phyloP scores from a whole-genome alignment of 768 basidiomycete genomes.

The Boletus edulis region DNA sequence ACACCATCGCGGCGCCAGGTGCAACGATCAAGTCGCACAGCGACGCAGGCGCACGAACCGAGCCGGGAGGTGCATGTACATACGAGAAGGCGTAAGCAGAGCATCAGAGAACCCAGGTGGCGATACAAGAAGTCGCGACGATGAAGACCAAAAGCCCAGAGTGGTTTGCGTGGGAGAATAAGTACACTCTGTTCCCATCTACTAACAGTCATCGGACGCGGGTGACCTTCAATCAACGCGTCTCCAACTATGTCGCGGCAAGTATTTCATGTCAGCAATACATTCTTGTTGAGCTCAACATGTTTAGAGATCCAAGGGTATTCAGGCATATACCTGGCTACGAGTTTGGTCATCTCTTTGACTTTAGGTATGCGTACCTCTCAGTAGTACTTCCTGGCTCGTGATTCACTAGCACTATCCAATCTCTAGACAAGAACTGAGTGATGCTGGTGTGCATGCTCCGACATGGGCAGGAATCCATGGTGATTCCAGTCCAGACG shows the following conservation, averaged over 20 bases:
- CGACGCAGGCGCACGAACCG: no score
- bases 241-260: slow-evolving; percentile 17
- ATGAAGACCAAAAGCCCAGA: no score
- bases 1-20: no score
- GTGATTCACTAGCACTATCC: not conserved
- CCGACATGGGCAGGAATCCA: slow-evolving; percentile 38
- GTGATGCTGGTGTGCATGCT: slow-evolving; percentile 33
- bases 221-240: not conserved
- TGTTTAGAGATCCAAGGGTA: slow-evolving; percentile 8
- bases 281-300: not conserved
- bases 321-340: slow-evolving; percentile 31
- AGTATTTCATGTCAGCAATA: not conserved
- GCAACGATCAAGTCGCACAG: no score
- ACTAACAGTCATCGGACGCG: no score
- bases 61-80: no score
- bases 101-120: no score
- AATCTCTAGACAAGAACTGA: slow-evolving; percentile 18
- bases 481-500: slow-evolving; percentile 23
- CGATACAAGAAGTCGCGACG: no score
- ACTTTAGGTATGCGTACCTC: slow-evolving; percentile 5
- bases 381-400: not conserved
- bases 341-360: slow-evolving; percentile 20
- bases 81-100: no score
- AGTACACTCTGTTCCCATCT: no score
- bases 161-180: no score